These are phyloP conservation scores for Acrocalymma vagum DNA, from an alignment of 2,329 filamentous ascomycete species.

Conservation along the genomic window DNA sequence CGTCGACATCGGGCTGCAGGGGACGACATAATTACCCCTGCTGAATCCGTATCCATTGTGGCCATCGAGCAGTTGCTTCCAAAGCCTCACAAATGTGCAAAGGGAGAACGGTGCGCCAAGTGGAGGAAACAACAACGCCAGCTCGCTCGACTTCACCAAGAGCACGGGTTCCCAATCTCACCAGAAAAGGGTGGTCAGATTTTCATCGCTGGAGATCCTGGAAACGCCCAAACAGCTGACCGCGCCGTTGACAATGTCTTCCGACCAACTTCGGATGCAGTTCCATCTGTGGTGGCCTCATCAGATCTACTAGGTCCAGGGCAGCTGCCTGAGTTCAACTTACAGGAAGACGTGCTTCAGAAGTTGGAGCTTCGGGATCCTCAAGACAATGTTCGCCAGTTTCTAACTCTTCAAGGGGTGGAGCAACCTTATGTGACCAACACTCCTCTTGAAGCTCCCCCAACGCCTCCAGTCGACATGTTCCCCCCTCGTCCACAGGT, in stretches of 20 bases:
- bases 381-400: conserved; percentile 92
- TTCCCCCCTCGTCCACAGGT: conserved; percentile 46
- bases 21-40: conserved; percentile 76
- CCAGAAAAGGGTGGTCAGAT: conserved; percentile 72
- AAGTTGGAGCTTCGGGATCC: conserved; percentile 78
- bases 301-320: conserved; percentile 86
- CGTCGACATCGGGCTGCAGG: conserved; percentile 47
- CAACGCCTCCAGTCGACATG: conserved; percentile 49
- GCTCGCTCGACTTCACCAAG: conserved; percentile 76
- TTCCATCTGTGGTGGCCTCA: conserved; percentile 86
- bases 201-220: conserved; percentile 79
- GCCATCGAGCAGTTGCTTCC: conserved; percentile 90
- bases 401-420: conserved; percentile 83
- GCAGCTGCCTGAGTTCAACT: conserved; percentile 67
- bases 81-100: conserved; percentile 83
- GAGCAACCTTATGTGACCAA: conserved; percentile 69
- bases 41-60: conserved; percentile 89
- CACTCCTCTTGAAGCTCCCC: conserved; percentile 65
- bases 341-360: conserved; percentile 78
- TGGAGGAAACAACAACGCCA: conserved; percentile 82
- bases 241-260: conserved; percentile 64
- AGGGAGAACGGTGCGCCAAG: conserved; percentile 85
- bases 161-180: conserved; percentile 72
- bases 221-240: conserved; percentile 72
- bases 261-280: conserved; percentile 76